A percentile compares a stretch with the other conserved stretches of the same genome.
phyloP scores from a whole-genome alignment of 2,329 filamentous ascomycete genomes.

The Penicillium digitatum region DNA sequence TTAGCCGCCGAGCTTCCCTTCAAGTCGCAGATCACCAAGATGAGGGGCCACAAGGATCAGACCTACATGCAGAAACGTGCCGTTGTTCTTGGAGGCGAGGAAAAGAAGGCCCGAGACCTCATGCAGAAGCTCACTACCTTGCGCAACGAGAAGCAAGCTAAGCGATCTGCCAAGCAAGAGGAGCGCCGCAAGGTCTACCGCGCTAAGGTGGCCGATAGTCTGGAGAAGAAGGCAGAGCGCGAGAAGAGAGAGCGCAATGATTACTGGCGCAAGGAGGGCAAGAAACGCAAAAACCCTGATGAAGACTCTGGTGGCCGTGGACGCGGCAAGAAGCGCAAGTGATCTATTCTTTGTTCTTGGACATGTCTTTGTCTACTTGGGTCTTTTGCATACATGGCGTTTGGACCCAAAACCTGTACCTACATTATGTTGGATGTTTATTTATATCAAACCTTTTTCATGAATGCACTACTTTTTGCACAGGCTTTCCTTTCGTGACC shows the following conservation, averaged over 20 bases:
- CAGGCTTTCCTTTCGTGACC: neutral
- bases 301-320: constrained; percentile 50
- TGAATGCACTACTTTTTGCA: neutral
- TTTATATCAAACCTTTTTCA: constrained; percentile 3
- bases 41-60: constrained; percentile 71
- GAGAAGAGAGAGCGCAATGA: constrained; percentile 92
- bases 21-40: constrained; percentile 82
- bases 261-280: constrained; percentile 87
- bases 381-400: constrained; percentile 26
- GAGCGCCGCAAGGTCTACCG: constrained; percentile 75
- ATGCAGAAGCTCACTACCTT: constrained; percentile 92
- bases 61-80: constrained; percentile 96
- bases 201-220: constrained; percentile 74
- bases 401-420: constrained; percentile 20
- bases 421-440: constrained; percentile 5
- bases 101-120: constrained; percentile 80
- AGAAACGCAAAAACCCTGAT: constrained; percentile 62
- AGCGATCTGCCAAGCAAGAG: constrained; percentile 80
- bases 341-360: constrained; percentile 19
- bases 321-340: constrained; percentile 45
- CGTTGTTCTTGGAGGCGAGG: constrained; percentile 78
- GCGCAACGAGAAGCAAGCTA: constrained; percentile 83
- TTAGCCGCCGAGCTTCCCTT: constrained; percentile 78
- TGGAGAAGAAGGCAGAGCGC: constrained; percentile 78
- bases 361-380: constrained; percentile 15